Base-by-base conservation (phyloP, 257 asterid species). In the Echites panduratus region DNA sequence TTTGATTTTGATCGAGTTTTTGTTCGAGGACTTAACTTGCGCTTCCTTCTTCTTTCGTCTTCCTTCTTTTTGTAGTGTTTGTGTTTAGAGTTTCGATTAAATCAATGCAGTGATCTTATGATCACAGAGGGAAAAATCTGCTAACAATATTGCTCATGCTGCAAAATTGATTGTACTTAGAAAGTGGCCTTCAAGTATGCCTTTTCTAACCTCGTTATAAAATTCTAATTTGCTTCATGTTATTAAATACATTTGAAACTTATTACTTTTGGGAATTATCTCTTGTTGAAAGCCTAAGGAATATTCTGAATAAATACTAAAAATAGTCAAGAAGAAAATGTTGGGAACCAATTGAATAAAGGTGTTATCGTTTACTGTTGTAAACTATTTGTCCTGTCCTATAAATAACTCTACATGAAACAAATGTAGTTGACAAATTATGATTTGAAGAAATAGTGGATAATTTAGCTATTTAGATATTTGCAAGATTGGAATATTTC, bases 101-200 rank as follows among this genome's bases (percentile, higher is more conserved):
- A 76, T 92, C 98, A 9, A 89, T 92, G 98, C 96, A 89, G 74
- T 92, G 98, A 73, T 84, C 92, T 4, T 89, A 82, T 84, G 96
- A n/a, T n/a, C n/a, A n/a, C n/a, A n/a, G n/a, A n/a, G n/a, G n/a
- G n/a, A n/a, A n/a, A n/a, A n/a, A n/a, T 54, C 89, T 89, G 67
- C 98, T 96, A 10, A 88, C 89, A 2, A 81, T 89, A 76, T 96
- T 92, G 32, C 93, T 92, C 26, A 77, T 85, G 84, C 83, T 92
- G 96, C 98, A 89, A 64, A 79, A 68, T 65, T 86, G 88, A 26
- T 73, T 92, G 73, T 89, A 89, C 75, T 79, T 88, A 0, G 93
- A 87, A 73, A 90, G 90, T 70, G 96, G 98, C 74, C 96, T 89
- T 52, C 85, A 70, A 71, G 97, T 91, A 86, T 54, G 76, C 35